Evolutionary conservation across 495 filamentous ascomycete species (phyloP), one percentile per base, ranked within the genome.

Genomic region (Neurospora sp.): DNA sequence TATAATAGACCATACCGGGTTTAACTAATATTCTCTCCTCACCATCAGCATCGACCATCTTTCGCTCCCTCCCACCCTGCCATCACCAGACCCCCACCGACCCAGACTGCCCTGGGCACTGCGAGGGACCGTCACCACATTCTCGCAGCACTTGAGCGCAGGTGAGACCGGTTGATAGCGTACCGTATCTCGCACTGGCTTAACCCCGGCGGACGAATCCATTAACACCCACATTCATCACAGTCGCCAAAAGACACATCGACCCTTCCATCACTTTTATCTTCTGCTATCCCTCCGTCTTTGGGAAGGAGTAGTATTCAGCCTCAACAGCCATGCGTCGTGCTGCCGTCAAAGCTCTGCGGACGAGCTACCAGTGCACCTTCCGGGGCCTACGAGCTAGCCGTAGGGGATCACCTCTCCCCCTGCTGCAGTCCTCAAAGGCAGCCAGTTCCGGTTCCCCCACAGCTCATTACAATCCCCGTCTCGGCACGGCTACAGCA

Each of bases 331-430:
- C 73, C 44, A 86, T 86, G 84, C 83, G 83, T 80, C 84, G 84
- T 77, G 80, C 80, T 74, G 82, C 82, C 74, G 73, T 81, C 37
- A 82, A 79, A 77, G 82, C 81, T 72, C 75, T 84, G 73, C 81
- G 84, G 78, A 82, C 84, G 77, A 82, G 77, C 44, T 77, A 80
- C 76, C 82, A 82, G 81, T 80, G 74, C 70, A 80, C 80, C 72
- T 81, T 80, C 75, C 83, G 83, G 69, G 80, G 78, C 68, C 74
- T 83, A 39, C 81, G 83, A 73, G 75, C 78, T 77, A 80, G 74
- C 78, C 82, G 81, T 69, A 78, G 79, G 75, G 78, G 72, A 75
- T 69, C 73, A 44, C 70, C 71, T 75, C 72, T 74, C 73, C 70
- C 61, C 73, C 70, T 72, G 31, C 61, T 71, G n/a, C 68, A 72